Conservation (phyloP, 2,329 filamentous ascomycete genomes). For the Xylariaceae sp. region DNA sequence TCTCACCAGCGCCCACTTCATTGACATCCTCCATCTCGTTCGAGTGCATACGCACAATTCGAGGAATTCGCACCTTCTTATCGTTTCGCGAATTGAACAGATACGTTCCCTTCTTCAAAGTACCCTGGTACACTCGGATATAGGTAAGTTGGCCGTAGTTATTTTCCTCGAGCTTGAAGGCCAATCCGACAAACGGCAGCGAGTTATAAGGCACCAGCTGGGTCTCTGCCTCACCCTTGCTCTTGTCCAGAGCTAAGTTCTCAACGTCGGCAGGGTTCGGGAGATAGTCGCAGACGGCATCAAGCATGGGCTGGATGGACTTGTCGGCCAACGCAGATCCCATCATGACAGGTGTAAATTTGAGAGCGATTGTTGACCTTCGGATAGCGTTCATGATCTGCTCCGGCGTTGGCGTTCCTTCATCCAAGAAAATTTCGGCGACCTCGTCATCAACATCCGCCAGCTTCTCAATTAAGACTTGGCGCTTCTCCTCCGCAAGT, state of each 20-base stretch:
- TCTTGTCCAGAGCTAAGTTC: slow-evolving; percentile 86
- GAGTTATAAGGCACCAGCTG: slow-evolving; percentile 93
- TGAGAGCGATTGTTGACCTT: slow-evolving; percentile 82
- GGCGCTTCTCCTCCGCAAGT: slow-evolving; percentile 81
- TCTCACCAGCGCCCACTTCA: slow-evolving; percentile 94
- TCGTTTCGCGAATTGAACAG: slow-evolving; percentile 93
- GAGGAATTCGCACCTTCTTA: slow-evolving; percentile 95
- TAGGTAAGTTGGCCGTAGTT: slow-evolving; percentile 98
- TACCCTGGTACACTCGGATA: slow-evolving; percentile 96
- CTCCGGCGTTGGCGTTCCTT: slow-evolving; percentile 74
- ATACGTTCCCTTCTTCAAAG: slow-evolving; percentile 83
- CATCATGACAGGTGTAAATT: slow-evolving; percentile 96
- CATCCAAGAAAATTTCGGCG: slow-evolving; percentile 91
- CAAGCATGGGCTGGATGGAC: slow-evolving; percentile 93
- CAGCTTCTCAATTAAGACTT: slow-evolving; percentile 88
- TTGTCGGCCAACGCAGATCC: slow-evolving; percentile 95
- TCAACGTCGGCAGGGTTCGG: slow-evolving; percentile 89
- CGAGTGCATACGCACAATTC: slow-evolving; percentile 98
- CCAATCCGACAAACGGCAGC: slow-evolving; percentile 90
- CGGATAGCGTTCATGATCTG: slow-evolving; percentile 95
- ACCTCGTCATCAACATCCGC: slow-evolving; percentile 99
- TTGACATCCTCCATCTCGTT: slow-evolving; percentile 98
- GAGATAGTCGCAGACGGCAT: slow-evolving; percentile 94
- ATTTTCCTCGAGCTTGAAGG: slow-evolving; percentile 98
- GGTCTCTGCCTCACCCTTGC: slow-evolving; percentile 77